phyloP scores from a whole-genome alignment of 129 eudicot species.

The Flaveria robusta region DNA sequence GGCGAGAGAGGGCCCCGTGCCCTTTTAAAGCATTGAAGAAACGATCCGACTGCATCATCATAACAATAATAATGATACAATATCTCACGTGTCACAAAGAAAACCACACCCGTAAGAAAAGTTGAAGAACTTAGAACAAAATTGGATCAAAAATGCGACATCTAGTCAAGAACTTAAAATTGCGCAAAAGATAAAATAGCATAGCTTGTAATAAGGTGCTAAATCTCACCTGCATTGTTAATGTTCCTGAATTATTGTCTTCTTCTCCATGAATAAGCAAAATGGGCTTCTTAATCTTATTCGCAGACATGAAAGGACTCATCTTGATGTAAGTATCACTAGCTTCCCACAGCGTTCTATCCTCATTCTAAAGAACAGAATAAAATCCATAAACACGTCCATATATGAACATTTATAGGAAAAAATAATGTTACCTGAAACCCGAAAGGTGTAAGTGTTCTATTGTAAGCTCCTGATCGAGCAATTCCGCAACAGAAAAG shows the following conservation, averaged over 20 bases:
- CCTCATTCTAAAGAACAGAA: conserved; percentile 69
- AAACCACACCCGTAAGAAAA: background rate
- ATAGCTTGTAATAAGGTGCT: background rate
- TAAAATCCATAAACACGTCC: background rate
- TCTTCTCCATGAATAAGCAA: conserved; percentile 97
- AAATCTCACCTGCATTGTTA: conserved; percentile 82
- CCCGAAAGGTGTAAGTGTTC: conserved; percentile 97
- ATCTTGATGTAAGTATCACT: conserved; percentile 74
- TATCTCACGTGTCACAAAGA: background rate
- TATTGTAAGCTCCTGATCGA: conserved; percentile 97
- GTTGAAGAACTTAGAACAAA: background rate
- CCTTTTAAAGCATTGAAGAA: conserved; percentile 94
- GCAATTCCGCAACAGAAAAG: conserved; percentile 97
- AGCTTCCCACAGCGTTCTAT: conserved; percentile 97
- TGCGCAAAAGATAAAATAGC: background rate
- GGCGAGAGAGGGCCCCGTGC: conserved; percentile 91
- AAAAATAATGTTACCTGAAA: conserved; percentile 66
- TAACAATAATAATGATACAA: background rate
- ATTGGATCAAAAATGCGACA: no score
- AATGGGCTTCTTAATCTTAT: conserved; percentile 90
- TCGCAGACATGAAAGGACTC: conserved; percentile 95
- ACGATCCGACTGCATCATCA: conserved; percentile 79
- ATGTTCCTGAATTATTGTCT: conserved; percentile 94
- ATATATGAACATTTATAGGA: background rate
- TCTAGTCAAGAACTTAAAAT: background rate